Evolutionary conservation across 805 yeast species (phyloP).

Genomic region (Komagataella populi): DNA sequence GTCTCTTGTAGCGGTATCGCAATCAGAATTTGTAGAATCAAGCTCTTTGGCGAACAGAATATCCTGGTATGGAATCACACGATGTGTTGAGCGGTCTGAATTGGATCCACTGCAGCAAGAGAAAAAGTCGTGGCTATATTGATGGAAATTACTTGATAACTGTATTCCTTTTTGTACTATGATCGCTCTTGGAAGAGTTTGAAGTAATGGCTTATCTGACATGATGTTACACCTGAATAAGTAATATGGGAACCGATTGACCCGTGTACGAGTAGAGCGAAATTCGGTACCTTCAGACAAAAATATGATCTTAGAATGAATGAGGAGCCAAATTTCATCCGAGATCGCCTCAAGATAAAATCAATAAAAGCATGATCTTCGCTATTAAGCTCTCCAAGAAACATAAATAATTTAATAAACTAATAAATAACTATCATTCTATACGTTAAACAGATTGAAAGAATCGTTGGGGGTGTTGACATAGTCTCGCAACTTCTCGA

Average conservation of each 20-base stretch:
- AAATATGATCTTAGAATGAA: too few relatives aligned
- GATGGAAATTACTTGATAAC: neutral
- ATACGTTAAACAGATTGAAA: conserved; percentile 16
- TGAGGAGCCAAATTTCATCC: neutral
- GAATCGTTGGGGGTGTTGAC: conserved; percentile 21
- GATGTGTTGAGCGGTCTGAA: neutral
- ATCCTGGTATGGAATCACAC: neutral
- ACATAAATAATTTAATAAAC: neutral
- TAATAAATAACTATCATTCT: conserved; percentile 3
- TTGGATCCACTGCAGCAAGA: neutral
- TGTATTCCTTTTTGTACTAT: neutral
- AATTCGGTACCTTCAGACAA: neutral
- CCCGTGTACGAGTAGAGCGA: neutral
- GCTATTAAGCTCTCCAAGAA: neutral
- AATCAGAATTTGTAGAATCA: neutral
- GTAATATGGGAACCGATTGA: neutral
- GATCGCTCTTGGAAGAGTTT: neutral
- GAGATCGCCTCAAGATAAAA: neutral
- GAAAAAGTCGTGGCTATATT: neutral
- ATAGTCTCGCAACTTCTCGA: conserved; percentile 19
- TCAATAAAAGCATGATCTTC: neutral
- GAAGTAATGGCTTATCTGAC: neutral
- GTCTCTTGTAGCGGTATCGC: neutral
- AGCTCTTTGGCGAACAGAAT: neutral
- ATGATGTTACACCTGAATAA: neutral